phyloP scores from a whole-genome alignment of 352 stramenopile species.

The Phytopythium helicoides region DNA sequence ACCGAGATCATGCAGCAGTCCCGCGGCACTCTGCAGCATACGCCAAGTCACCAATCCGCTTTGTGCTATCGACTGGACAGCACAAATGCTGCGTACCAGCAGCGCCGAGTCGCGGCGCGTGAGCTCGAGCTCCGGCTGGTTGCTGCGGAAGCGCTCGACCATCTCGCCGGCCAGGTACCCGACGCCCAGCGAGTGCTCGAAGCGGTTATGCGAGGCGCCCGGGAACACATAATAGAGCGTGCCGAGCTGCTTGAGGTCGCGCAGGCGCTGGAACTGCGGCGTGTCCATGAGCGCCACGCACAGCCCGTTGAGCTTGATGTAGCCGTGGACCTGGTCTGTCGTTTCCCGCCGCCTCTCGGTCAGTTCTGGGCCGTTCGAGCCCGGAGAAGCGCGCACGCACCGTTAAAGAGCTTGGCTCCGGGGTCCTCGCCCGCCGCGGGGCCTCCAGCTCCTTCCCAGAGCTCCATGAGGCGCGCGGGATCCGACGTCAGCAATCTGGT shows the following conservation, averaged over 20 bases:
- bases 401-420: slow-evolving; percentile 66
- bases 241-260: slow-evolving; percentile 94
- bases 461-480: neutral
- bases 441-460: neutral
- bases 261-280: slow-evolving; percentile 93
- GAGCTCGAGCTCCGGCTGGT: slow-evolving; percentile 89
- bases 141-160: slow-evolving; percentile 72
- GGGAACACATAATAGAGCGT: slow-evolving; percentile 88
- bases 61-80: no score
- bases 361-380: neutral
- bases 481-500: no score
- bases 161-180: slow-evolving; percentile 91
- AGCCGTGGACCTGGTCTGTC: slow-evolving; percentile 77
- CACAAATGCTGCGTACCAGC: no score
- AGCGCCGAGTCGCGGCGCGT: slow-evolving; percentile 80
- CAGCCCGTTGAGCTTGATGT: slow-evolving; percentile 75
- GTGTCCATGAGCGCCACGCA: slow-evolving; percentile 90
- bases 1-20: slow-evolving; percentile 85
- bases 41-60: no score
- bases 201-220: slow-evolving; percentile 91
- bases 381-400: slow-evolving; percentile 14
- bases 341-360: neutral
- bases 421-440: slow-evolving; percentile 14
- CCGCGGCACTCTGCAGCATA: slow-evolving; percentile 54
- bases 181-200: slow-evolving; percentile 95